Base-by-base conservation (phyloP, 768 basidiomycete species). In the Podaxis carcinomalis region DNA sequence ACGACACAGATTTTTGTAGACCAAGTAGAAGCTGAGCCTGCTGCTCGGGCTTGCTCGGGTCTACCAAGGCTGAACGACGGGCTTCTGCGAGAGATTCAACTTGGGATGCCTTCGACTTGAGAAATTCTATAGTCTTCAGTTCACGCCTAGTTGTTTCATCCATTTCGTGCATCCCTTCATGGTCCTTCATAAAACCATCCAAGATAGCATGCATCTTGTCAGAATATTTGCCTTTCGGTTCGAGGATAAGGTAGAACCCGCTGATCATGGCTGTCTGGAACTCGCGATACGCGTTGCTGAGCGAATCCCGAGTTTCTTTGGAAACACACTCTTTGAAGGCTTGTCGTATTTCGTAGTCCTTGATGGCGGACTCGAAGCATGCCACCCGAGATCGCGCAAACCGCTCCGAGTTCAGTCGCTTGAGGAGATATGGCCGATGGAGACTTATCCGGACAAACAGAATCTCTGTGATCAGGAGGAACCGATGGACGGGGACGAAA, bases 241-340 rank as follows among this genome's bases (percentile, higher is more conserved):
- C 85, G 28, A 94, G 76, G 54, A 91, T 85, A 54, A 93, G 83
- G 69, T 92, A 92, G 55, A 95, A 92, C 10, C 93, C 90, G 63
- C 89, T 88, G 57, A 94, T 89, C 91, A 95, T 92, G 9, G 90
- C 89, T 7, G 90, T 88, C 70, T 93, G 92, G 73, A 94, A 94
- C 67, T 93, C 92, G 59, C 92, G 80, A 68, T 93, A 93, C 5
- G 89, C 89, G 64, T 90, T 92, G 67, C 90, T 86, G 28, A 92
- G 79, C 51, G 89, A 87, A 66, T 84, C 84, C 23, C 82, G 83
- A 13, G 82, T 83, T 68, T 89, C 88, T 66, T 81, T 82, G 0
- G 86, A 79, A 60, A 85, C 79, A 25, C 77, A 73, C 61, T 85
- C 79, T 62, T 86, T 78, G 69, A 92, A 92, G 3, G 80, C 81